Evolutionary conservation across 2,329 filamentous ascomycete species (phyloP).

Genomic region (Sclerotinia minor): DNA sequence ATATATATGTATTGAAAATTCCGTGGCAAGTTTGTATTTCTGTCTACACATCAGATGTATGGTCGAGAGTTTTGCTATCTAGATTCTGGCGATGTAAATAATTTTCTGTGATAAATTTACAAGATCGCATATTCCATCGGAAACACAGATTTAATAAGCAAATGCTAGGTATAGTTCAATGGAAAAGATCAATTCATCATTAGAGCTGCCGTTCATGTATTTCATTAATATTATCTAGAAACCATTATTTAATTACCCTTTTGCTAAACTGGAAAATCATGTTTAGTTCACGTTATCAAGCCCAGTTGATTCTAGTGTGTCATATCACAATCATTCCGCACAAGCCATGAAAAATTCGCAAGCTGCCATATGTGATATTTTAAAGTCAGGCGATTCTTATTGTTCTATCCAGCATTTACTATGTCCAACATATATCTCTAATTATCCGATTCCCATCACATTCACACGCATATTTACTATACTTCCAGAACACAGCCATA

Average conservation of each 20-base stretch:
- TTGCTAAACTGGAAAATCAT: background rate
- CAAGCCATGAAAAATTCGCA: background rate
- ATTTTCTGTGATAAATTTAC: too few species aligned
- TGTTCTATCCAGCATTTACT: background rate
- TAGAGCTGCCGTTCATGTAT: background rate
- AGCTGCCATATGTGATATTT: background rate
- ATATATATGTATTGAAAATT: background rate
- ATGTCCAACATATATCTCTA: background rate
- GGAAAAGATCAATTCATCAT: background rate
- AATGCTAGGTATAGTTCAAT: background rate
- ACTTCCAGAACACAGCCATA: background rate
- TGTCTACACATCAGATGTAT: background rate
- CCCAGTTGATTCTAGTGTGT: rapidly evolving
- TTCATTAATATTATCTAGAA: too few species aligned
- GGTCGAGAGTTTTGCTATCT: background rate
- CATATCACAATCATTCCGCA: background rate
- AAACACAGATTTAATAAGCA: background rate
- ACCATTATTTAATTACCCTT: too few species aligned
- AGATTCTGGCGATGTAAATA: background rate
- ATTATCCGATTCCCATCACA: too few species aligned
- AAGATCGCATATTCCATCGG: rapidly evolving
- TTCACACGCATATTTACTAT: background rate
- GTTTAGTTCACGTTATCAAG: background rate
- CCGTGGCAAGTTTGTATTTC: background rate
- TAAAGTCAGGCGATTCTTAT: background rate